A percentile compares a stretch with the other conserved stretches of the same genome.
Evolutionary conservation across 2,329 filamentous ascomycete genomes (phyloP).

Genomic region (Penicillium aurantiogriseum): DNA sequence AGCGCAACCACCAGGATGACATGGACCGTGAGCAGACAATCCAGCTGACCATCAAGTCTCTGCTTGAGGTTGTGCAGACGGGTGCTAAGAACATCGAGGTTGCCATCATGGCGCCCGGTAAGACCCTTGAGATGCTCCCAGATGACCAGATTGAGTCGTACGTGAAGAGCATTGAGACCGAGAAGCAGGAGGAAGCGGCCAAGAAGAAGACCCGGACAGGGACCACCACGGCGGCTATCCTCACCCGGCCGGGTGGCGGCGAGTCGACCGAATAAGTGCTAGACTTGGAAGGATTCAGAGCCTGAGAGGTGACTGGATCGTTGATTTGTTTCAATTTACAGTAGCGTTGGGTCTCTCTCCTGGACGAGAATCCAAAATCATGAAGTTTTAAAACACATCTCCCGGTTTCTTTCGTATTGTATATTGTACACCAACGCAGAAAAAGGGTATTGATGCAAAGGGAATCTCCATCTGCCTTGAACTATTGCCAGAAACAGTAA

Average conservation of each 20-base stretch:
- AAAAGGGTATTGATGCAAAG: constrained; percentile 20
- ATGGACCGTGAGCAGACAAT: constrained; percentile 97
- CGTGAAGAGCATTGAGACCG: constrained; percentile 97
- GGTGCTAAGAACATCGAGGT: constrained; percentile 99
- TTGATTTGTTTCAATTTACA: constrained; percentile 25
- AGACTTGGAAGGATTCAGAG: constrained; percentile 14
- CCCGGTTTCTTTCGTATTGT: constrained; percentile 11
- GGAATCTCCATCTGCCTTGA: constrained; percentile 8
- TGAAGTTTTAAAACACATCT: constrained; percentile 13
- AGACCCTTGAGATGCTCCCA: constrained; percentile 87
- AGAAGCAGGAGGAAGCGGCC: constrained; percentile 97
- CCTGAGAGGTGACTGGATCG: constrained; percentile 24
- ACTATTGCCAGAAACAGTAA: constrained; percentile 9
- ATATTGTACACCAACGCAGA: constrained; percentile 19
- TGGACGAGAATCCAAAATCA: constrained; percentile 25
- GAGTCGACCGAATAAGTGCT: constrained; percentile 28
- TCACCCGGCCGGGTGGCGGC: constrained; percentile 58
- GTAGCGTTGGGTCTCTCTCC: constrained; percentile 26
- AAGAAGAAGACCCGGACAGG: constrained; percentile 77
- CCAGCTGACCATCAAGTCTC: constrained; percentile 94
- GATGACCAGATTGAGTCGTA: constrained; percentile 95
- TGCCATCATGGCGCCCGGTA: constrained; percentile 92
- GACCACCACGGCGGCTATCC: constrained; percentile 62
- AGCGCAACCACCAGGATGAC: constrained; percentile 97
- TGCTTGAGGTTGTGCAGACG: constrained; percentile 96